Evolutionary conservation across 164 flowering plant species (phyloP).

Genomic region (Nelumbo lutea): DNA sequence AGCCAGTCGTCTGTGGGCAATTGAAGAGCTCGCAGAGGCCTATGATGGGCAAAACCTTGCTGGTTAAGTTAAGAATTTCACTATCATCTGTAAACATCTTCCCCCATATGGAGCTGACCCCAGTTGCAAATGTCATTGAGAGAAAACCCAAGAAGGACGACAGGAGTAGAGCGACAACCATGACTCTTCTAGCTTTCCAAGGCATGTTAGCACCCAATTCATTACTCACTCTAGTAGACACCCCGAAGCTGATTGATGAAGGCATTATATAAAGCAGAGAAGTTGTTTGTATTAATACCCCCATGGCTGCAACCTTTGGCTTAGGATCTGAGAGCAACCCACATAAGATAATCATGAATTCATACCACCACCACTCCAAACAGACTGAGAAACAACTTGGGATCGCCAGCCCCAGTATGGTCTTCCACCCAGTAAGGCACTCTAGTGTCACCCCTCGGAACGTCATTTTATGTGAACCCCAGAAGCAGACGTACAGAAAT

Average conservation of each 20-base stretch:
- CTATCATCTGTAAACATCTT: slow-evolving; percentile 9
- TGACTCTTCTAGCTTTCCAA: slow-evolving; percentile 15
- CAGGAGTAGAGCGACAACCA: slow-evolving; percentile 6
- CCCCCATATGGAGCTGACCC: slow-evolving; percentile 11
- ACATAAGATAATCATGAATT: slow-evolving; percentile 14
- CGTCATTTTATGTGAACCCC: slow-evolving; percentile 3
- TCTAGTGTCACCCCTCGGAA: slow-evolving; percentile 12
- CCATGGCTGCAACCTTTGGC: slow-evolving; percentile 20
- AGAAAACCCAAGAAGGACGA: slow-evolving; percentile 10
- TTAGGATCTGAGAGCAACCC: slow-evolving; percentile 14
- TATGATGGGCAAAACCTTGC: slow-evolving; percentile 11
- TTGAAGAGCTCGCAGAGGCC: slow-evolving; percentile 18
- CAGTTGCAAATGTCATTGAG: slow-evolving; percentile 10
- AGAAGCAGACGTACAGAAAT: slow-evolving; percentile 4
- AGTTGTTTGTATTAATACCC: slow-evolving; percentile 17
- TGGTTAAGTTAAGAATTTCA: slow-evolving; percentile 9
- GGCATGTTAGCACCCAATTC: slow-evolving; percentile 16
- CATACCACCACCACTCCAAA: slow-evolving; percentile 21
- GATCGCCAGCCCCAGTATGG: slow-evolving; percentile 8
- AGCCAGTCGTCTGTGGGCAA: slow-evolving; percentile 15
- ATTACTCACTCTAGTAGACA: slow-evolving; percentile 16
- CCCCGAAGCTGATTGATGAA: slow-evolving; percentile 14
- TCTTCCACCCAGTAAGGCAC: slow-evolving; percentile 12
- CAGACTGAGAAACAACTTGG: slow-evolving; percentile 17
- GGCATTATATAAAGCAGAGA: slow-evolving; percentile 15